Conservation (phyloP, 306 rosid species). For the Dalbergia oliveri region DNA sequence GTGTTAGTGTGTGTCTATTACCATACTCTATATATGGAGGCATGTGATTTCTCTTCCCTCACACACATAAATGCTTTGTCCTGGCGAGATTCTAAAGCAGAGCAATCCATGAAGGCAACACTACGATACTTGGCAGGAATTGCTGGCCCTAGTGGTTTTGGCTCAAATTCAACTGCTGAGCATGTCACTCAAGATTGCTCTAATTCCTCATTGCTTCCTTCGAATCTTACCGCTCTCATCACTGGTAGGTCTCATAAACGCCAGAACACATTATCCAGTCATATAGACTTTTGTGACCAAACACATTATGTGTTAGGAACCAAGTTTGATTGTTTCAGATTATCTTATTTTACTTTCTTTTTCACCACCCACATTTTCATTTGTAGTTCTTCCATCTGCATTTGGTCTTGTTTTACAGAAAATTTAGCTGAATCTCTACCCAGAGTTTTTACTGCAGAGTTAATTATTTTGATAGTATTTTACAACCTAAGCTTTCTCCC, state of each 20-base stretch:
- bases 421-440: background rate
- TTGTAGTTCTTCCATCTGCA: background rate
- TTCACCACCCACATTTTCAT: conserved; percentile 1
- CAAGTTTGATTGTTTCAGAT: background rate
- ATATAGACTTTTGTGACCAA: background rate
- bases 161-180: conserved; percentile 95
- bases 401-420: background rate
- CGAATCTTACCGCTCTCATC: conserved; percentile 79
- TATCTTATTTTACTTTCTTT: too few species aligned
- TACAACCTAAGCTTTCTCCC: background rate
- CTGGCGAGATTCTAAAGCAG: conserved; percentile 45
- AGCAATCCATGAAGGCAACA: conserved; percentile 78
- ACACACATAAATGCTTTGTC: conserved; percentile 36
- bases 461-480: background rate
- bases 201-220: conserved; percentile 31
- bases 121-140: conserved; percentile 89
- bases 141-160: conserved; percentile 97
- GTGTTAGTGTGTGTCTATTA: background rate
- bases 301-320: background rate
- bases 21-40: conserved; percentile 41
- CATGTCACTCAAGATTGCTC: conserved; percentile 70
- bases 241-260: conserved; percentile 65
- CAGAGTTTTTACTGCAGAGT: background rate
- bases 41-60: conserved; percentile 37
- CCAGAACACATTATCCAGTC: background rate